These are phyloP conservation scores for Gossypium herbaceum DNA, from an alignment of 345 rosid species.

Conservation along the genomic window DNA sequence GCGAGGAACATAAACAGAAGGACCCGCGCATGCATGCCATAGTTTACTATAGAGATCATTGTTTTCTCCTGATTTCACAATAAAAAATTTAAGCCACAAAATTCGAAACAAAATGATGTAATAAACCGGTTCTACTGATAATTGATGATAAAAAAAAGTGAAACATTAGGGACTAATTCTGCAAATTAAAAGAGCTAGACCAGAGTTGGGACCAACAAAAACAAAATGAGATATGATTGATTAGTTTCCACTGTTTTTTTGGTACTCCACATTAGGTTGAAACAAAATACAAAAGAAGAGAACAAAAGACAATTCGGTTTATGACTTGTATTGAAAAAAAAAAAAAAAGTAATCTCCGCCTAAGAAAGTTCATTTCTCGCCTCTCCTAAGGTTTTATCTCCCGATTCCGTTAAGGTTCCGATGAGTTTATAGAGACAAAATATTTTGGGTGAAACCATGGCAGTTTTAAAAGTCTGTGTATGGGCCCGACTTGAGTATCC, in stretches of 20 bases:
- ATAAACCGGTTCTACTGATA: background rate
- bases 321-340: background rate
- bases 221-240: background rate
- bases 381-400: no score
- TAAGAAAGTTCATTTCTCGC: background rate
- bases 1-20: conserved; percentile 39
- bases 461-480: no score
- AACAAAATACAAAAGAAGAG: background rate
- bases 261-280: background rate
- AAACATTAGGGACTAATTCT: background rate
- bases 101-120: background rate
- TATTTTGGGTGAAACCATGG: no score
- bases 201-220: background rate
- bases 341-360: background rate
- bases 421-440: no score
- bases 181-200: background rate
- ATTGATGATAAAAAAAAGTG: background rate
- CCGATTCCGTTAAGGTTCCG: no score
- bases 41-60: conserved; percentile 25
- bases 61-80: conserved; percentile 23
- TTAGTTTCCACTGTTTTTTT: background rate
- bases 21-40: conserved; percentile 62
- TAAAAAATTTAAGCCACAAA: background rate
- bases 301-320: background rate
- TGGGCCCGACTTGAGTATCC: no score